These are phyloP conservation scores for Alternaria metachromatica DNA, from an alignment of 2,329 filamentous ascomycete genomes.

Conservation along the genomic window DNA sequence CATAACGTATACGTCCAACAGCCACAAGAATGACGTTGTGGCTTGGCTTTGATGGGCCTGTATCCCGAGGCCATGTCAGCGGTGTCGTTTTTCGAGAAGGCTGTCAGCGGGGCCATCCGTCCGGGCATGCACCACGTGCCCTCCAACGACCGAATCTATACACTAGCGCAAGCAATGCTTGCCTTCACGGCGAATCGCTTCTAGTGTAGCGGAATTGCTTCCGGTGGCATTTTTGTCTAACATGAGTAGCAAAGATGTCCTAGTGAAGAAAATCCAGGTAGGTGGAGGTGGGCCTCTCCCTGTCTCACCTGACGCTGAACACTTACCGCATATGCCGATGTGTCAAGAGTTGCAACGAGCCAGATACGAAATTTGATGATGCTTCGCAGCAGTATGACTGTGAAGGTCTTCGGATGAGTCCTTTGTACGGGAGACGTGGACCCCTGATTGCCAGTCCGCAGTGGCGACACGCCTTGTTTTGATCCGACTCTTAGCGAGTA, in stretches of 20 bases:
- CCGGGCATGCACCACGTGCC: slow-evolving; percentile 11
- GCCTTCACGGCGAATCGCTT: background rate
- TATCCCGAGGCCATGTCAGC: slow-evolving; percentile 16
- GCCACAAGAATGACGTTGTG: background rate
- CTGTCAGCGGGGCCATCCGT: slow-evolving; percentile 17
- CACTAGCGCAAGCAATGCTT: background rate
- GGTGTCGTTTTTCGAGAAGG: slow-evolving; percentile 12
- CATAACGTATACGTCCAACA: background rate
- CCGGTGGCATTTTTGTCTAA: background rate
- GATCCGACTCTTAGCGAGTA: background rate
- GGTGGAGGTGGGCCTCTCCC: background rate
- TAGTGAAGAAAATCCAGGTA: background rate
- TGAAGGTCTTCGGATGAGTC: background rate
- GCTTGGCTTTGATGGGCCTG: background rate
- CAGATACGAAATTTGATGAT: background rate
- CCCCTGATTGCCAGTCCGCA: background rate
- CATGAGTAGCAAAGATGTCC: background rate
- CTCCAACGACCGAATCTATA: background rate
- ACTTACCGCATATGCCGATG: background rate
- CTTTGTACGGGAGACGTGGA: background rate
- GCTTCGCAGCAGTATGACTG: background rate
- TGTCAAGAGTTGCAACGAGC: background rate
- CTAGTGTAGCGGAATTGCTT: background rate
- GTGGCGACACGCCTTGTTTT: slow-evolving; percentile 2
- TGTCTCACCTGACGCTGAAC: background rate